phyloP scores from a whole-genome alignment of 2,329 filamentous ascomycete species.

The Torrubiellomyces zombiae region DNA sequence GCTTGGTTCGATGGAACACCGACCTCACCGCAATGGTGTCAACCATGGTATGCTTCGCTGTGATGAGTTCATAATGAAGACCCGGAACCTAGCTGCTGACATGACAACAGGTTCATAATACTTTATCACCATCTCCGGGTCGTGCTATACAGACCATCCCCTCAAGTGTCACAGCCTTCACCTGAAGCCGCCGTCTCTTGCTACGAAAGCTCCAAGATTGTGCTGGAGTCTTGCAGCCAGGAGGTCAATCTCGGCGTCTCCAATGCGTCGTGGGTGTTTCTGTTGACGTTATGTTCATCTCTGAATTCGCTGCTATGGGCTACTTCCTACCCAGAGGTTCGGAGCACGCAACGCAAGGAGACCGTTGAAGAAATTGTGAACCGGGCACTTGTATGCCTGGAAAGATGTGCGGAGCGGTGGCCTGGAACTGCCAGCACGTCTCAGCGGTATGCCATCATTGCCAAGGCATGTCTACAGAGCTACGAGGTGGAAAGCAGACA shows the following conservation, averaged over 20 bases:
- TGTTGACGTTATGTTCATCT: slow-evolving; percentile 77
- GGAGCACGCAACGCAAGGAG: slow-evolving; percentile 52
- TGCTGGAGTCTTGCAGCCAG: slow-evolving; percentile 64
- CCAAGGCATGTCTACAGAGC: slow-evolving; percentile 71
- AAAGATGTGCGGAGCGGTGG: slow-evolving; percentile 73
- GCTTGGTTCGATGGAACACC: slow-evolving; percentile 68
- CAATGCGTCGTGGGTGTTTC: slow-evolving; percentile 88
- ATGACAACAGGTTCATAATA: slow-evolving; percentile 35
- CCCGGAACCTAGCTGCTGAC: background rate
- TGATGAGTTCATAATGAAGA: background rate
- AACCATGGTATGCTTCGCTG: slow-evolving; percentile 58
- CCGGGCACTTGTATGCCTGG: slow-evolving; percentile 61
- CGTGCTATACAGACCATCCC: slow-evolving; percentile 76
- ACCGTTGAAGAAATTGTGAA: slow-evolving; percentile 63
- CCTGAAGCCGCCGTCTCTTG: slow-evolving; percentile 63
- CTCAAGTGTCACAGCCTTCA: slow-evolving; percentile 78
- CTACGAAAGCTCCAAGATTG: slow-evolving; percentile 66
- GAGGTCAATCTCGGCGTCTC: slow-evolving; percentile 62
- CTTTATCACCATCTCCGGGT: slow-evolving; percentile 79
- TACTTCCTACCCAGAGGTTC: slow-evolving; percentile 71
- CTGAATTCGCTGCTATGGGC: slow-evolving; percentile 88
- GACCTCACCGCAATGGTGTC: slow-evolving; percentile 53
- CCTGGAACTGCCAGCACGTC: slow-evolving; percentile 75
- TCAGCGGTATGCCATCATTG: slow-evolving; percentile 73
- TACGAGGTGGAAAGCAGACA: slow-evolving; percentile 39